A percentile compares a stretch with the other conserved stretches of the same genome.
Evolutionary conservation across 129 eudicot genomes (phyloP).

Genomic region (Lonicera japonica): DNA sequence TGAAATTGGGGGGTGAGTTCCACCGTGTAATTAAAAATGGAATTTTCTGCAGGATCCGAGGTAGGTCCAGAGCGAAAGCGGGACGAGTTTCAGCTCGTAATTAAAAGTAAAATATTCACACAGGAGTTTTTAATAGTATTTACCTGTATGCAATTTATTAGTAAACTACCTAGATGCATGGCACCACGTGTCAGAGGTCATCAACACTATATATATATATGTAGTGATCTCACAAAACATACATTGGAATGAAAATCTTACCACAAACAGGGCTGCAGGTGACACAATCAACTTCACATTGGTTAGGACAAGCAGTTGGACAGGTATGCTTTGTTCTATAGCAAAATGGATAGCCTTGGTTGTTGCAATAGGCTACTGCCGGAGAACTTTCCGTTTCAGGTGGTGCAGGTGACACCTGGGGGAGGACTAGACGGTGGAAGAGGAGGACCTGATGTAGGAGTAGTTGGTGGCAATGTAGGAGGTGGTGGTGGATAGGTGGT

Average conservation of each 20-base stretch:
- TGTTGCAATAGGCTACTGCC: conserved; percentile 12
- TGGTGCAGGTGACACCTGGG: conserved; percentile 11
- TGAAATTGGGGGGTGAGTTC: too few species aligned
- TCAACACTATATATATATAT: not conserved
- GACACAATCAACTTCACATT: conserved; percentile 33
- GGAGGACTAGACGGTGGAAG: not conserved
- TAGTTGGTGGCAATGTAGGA: not conserved
- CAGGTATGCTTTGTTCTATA: conserved; percentile 23
- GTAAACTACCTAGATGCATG: too few species aligned
- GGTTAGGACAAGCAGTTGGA: conserved; percentile 26
- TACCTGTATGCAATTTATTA: too few species aligned
- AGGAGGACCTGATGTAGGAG: not conserved
- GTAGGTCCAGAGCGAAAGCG: too few species aligned
- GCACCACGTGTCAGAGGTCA: too few species aligned
- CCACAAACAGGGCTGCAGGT: conserved; percentile 47
- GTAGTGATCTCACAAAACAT: not conserved
- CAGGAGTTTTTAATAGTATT: too few species aligned
- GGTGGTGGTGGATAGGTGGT: conserved; percentile 9
- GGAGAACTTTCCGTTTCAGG: conserved; percentile 5
- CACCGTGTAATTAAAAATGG: too few species aligned
- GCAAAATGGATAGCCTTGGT: conserved; percentile 18
- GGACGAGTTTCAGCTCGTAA: too few species aligned
- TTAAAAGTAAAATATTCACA: too few species aligned
- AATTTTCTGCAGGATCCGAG: too few species aligned
- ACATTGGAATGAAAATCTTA: conserved; percentile 10